Evolutionary conservation across 2,329 filamentous ascomycete species (phyloP).

Genomic region (Bertia moriformis): DNA sequence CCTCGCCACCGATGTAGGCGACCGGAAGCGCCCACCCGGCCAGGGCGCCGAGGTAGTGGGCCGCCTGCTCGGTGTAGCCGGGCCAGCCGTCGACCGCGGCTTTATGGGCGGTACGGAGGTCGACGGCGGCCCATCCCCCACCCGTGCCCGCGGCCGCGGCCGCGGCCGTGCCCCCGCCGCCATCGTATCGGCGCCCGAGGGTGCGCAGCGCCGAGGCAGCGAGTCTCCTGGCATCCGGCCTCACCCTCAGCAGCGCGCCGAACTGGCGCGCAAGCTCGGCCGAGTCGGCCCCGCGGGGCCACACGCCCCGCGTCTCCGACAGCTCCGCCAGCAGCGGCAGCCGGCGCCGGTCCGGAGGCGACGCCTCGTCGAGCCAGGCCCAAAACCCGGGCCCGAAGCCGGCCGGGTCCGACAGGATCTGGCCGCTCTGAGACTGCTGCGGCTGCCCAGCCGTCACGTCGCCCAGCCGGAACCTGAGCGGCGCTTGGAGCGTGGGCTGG

Average conservation of each 20-base stretch:
- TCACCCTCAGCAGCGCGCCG: constrained; percentile 21
- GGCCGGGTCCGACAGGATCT: constrained; percentile 5
- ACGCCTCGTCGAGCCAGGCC: constrained; percentile 9
- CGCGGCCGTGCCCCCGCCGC: too few species aligned
- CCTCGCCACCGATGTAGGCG: constrained; percentile 27
- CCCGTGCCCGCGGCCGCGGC: constrained; percentile 11
- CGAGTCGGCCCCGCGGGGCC: constrained; percentile 15
- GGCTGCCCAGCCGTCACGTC: too few species aligned
- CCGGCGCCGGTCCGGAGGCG: constrained; percentile 10
- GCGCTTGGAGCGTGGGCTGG: constrained; percentile 11
- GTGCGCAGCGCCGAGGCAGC: constrained; percentile 18
- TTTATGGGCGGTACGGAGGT: constrained; percentile 17
- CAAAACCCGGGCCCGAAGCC: constrained; percentile 10
- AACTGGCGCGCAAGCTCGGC: constrained; percentile 16
- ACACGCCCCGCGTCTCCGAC: constrained; percentile 11
- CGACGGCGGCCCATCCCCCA: constrained; percentile 12
- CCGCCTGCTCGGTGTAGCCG: constrained; percentile 15
- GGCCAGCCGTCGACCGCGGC: too few species aligned
- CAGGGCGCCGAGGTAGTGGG: constrained; percentile 15
- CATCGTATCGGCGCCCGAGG: constrained; percentile 12
- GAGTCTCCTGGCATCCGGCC: constrained; percentile 15
- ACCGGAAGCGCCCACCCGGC: constrained; percentile 11
- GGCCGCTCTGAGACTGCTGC: too few species aligned
- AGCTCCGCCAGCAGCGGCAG: constrained; percentile 16
- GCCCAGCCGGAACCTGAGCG: constrained; percentile 11